Base-by-base conservation (phyloP, 2,329 filamentous ascomycete species). In the Epichloe aotearoae region DNA sequence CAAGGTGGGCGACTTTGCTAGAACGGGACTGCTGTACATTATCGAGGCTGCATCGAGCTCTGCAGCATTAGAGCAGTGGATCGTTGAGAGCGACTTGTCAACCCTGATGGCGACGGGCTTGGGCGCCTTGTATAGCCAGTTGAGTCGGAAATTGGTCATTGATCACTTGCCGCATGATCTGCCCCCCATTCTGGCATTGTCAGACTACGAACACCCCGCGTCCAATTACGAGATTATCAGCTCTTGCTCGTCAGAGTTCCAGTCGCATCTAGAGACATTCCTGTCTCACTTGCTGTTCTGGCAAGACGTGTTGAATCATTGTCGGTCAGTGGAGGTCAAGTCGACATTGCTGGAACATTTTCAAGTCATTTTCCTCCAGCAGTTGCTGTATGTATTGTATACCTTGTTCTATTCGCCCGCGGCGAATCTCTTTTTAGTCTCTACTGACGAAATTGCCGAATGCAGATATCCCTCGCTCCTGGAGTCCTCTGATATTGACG, bases 231-330 rank as follows among this genome's bases (percentile, higher is more conserved):
- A 88, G 61, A 79, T 90, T 56, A 80, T 88, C 59, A 82, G 80
- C 67, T 83, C 88, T 46, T 83, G 85, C 63, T 82, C 84, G 3
- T 72, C 77, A 1, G 81, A 88, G 53, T 89, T 94, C 55, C 85
- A 88, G 60, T 78, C 82, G n/a, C 88, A 96, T 59, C 79, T 97
- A 61, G 83, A 91, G 50, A 95, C 90, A 0, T 98, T 98, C 61
- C 75, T 98, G 41, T 95, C 93, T 1, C 94, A 97, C 63, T 76
- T 98, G 46, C 74, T 94, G 5, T 98, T 98, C 63, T 98, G 93
- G 93, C 93, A 98, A 69, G 93, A 98, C 65, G 90, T 96, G 36
- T 73, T 98, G 54, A 93, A 97, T 64, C 91, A 97, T 67, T 98
- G 93, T 70, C 82, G 83, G 60, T 97, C 91, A 3, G 75, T 83